phyloP scores from a whole-genome alignment of 176 grass and related monocot genomes.

The Carex myosuroides region DNA sequence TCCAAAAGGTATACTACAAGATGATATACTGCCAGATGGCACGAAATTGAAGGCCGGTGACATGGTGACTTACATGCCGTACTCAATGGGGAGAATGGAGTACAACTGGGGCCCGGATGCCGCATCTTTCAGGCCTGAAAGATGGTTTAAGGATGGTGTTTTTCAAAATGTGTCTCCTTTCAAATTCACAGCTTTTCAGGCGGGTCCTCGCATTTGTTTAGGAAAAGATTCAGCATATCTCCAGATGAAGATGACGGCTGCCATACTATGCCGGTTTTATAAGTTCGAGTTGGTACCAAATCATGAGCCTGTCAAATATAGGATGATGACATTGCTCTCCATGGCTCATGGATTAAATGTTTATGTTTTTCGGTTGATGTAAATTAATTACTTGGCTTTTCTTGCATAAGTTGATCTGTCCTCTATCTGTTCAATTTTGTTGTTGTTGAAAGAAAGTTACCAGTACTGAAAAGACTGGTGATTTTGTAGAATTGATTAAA shows the following conservation, averaged over 20 bases:
- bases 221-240: conserved; percentile 93
- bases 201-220: conserved; percentile 82
- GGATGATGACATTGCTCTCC: conserved; percentile 94
- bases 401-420: conserved; percentile 23
- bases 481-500: neutral
- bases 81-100: conserved; percentile 95
- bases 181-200: conserved; percentile 94
- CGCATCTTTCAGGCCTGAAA: conserved; percentile 53
- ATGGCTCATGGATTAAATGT: conserved; percentile 90
- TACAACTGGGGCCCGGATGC: conserved; percentile 95
- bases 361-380: conserved; percentile 40
- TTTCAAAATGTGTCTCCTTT: conserved; percentile 79
- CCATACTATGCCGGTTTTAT: conserved; percentile 78
- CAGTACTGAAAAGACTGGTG: neutral
- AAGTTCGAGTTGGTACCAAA: conserved; percentile 53
- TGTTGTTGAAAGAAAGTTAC: neutral
- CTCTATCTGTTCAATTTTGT: neutral
- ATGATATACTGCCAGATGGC: conserved; percentile 90
- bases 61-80: conserved; percentile 91
- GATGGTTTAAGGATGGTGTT: conserved; percentile 67
- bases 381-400: conserved; percentile 12
- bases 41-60: conserved; percentile 72
- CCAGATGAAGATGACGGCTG: conserved; percentile 95
- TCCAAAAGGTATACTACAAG: conserved; percentile 74
- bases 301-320: conserved; percentile 71